Evolutionary conservation across 78 protist species (phyloP), one percentile per base, ranked within the genome.

Genomic region (Fonticula alba): DNA sequence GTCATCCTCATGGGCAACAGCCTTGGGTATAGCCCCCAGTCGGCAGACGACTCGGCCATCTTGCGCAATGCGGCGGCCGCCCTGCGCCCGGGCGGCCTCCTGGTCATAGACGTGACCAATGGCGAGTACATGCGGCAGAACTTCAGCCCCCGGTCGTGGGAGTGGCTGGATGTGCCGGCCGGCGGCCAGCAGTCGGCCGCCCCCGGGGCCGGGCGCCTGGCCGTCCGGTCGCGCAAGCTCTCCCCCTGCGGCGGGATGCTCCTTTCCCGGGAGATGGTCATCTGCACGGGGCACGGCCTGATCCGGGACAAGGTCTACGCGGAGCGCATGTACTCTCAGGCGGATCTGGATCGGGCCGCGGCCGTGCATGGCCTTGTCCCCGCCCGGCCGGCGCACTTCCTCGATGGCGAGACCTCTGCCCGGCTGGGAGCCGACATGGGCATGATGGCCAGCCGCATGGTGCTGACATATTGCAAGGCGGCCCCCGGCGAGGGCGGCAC

Each of bases 121-220:
- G 54, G 54, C 54, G 54, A 6, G 54, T 20, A 49, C 54, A 49
- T 49, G 54, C 9, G 19, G 54, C 13, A 14, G 7, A 49, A 10
- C 54, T 49, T 49, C 24, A 49, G 54, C 54, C 54, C 54, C 7
- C 54, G 54, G 27, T 49, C 54, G 29, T 49, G 54, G 54, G 54
- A 49, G 54, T 49, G 54, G 54, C 9, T 49, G 6, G 54, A 49
- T n/a, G n/a, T n/a, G n/a, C n/a, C n/a, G n/a, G n/a, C n/a, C n/a
- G n/a, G n/a, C n/a, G n/a, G n/a, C n/a, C n/a, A n/a, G n/a, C n/a
- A n/a, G n/a, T n/a, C n/a, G n/a, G n/a, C n/a, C n/a, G n/a, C n/a
- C n/a, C n/a, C n/a, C n/a, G n/a, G n/a, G 27, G 54, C 13, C 24
- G 19, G 27, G 26, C 7, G 9, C 26, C 15, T 49, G 27, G 54